phyloP scores from a whole-genome alignment of 495 filamentous ascomycete genomes.

The Daldinia loculata region DNA sequence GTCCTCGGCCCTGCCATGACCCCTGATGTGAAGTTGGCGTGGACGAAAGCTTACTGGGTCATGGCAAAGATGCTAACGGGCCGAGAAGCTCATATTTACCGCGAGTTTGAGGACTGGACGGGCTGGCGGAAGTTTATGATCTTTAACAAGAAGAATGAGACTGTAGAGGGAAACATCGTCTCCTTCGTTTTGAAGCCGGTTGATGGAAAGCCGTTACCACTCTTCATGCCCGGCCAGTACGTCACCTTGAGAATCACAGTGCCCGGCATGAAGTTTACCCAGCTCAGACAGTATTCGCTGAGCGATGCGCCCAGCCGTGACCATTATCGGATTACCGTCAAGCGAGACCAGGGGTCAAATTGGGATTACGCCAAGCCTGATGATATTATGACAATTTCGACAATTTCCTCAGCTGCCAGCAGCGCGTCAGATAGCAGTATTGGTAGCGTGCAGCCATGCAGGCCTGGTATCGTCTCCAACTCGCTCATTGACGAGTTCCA shows the following conservation, averaged over 20 bases:
- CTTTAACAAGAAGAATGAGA: conserved; percentile 66
- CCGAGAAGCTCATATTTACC: conserved; percentile 68
- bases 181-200: conserved; percentile 73
- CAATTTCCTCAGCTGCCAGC: conserved; percentile 44
- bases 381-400: conserved; percentile 40
- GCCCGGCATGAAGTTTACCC: conserved; percentile 64
- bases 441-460: conserved; percentile 41
- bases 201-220: conserved; percentile 67
- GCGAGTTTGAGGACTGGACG: conserved; percentile 63
- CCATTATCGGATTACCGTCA: conserved; percentile 76
- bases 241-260: conserved; percentile 68
- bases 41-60: conserved; percentile 69
- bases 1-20: conserved; percentile 74
- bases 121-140: conserved; percentile 75
- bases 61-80: conserved; percentile 71
- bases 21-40: conserved; percentile 68
- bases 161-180: conserved; percentile 59
- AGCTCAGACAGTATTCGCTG: conserved; percentile 77
- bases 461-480: conserved; percentile 72
- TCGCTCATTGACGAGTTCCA: conserved; percentile 67
- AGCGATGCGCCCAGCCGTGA: conserved; percentile 65
- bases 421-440: conserved; percentile 47
- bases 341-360: conserved; percentile 63
- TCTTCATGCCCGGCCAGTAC: conserved; percentile 74
- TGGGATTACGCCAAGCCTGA: conserved; percentile 31